Conservation (phyloP, 176 grass and related monocot species). For the Paspalum notatum region DNA sequence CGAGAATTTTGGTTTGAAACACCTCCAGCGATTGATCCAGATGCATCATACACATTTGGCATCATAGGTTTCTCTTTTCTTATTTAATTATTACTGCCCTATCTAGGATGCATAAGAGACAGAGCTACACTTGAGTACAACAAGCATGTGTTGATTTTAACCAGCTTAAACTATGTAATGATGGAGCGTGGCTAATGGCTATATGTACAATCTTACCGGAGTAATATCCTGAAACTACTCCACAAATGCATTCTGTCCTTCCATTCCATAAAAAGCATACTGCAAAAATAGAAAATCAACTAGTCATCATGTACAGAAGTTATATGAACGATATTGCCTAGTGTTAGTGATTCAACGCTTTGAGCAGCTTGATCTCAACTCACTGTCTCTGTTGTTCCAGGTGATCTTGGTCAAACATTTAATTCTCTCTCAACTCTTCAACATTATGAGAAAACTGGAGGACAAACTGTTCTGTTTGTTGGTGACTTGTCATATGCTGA, state of each 20-base stretch:
- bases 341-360: neutral
- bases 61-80: constrained; percentile 76
- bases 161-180: neutral
- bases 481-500: constrained; percentile 97
- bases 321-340: neutral
- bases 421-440: constrained; percentile 97
- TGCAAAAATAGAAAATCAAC: neutral
- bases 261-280: constrained; percentile 5
- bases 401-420: constrained; percentile 97
- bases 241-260: neutral
- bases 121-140: neutral
- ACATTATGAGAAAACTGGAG: constrained; percentile 82
- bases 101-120: neutral
- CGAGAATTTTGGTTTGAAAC: constrained; percentile 96
- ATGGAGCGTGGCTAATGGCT: neutral
- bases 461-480: constrained; percentile 76
- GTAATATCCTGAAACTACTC: neutral
- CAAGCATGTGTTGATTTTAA: neutral
- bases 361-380: neutral
- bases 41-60: constrained; percentile 85
- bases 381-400: constrained; percentile 44
- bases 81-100: neutral
- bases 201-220: neutral
- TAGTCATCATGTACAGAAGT: neutral
- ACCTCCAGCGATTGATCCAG: constrained; percentile 77